Conservation (phyloP, 2,329 filamentous ascomycete species). For the Aspergillus tanneri region DNA sequence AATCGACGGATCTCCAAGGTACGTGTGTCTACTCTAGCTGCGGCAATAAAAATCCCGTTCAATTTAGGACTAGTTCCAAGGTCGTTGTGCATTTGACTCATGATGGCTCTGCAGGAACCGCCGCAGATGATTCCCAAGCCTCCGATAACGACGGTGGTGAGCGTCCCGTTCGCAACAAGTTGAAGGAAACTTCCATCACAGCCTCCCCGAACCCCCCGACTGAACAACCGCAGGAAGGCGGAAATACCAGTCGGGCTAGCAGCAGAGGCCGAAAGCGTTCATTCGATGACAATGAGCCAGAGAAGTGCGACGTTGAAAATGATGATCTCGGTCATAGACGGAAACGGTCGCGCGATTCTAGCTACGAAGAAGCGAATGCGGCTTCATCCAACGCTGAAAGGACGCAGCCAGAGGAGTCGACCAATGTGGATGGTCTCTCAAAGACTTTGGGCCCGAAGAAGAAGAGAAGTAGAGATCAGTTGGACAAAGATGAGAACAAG, state of each 20-base stretch:
- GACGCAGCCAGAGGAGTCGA: slow-evolving; percentile 8
- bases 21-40: slow-evolving; percentile 4
- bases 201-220: slow-evolving; percentile 26
- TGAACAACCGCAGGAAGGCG: slow-evolving; percentile 11
- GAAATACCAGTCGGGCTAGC: slow-evolving; percentile 19
- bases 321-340: slow-evolving; percentile 34
- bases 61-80: background rate
- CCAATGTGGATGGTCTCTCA: slow-evolving; percentile 18
- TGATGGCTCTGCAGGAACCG: slow-evolving; percentile 15
- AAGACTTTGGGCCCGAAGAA: slow-evolving; percentile 40
- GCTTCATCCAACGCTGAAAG: background rate
- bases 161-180: slow-evolving; percentile 59
- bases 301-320: slow-evolving; percentile 20
- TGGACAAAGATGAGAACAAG: slow-evolving; percentile 38
- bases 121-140: slow-evolving; percentile 29
- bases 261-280: slow-evolving; percentile 37
- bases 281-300: slow-evolving; percentile 33
- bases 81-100: slow-evolving; percentile 2
- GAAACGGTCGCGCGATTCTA: slow-evolving; percentile 47
- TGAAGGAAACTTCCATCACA: slow-evolving; percentile 62
- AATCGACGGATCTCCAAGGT: slow-evolving; percentile 16
- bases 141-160: slow-evolving; percentile 50
- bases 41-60: slow-evolving; percentile 1
- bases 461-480: slow-evolving; percentile 46
- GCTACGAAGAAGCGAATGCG: slow-evolving; percentile 28